Percentiles rank a stretch among this genome's conserved stretches.
Conservation (phyloP, 192 early-diverging fungal species). For the Backusella westeae region DNA sequence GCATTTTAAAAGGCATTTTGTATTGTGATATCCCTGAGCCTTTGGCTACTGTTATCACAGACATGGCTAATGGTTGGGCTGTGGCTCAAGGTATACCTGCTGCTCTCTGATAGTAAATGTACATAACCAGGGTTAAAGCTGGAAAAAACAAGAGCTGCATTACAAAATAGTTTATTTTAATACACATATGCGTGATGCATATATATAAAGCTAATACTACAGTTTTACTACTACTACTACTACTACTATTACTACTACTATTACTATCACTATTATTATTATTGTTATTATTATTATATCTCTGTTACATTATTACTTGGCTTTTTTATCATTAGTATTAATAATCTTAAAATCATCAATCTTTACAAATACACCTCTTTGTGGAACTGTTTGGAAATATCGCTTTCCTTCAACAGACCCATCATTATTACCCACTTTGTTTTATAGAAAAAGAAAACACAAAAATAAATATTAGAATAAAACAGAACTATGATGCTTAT, state of each 20-base stretch:
- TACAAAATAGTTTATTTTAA: background rate
- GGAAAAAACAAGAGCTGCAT: background rate
- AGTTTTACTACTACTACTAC: no score
- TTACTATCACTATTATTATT: background rate
- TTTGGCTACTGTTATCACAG: background rate
- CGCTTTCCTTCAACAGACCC: slow-evolving; percentile 29
- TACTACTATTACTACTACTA: no score
- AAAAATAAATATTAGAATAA: background rate
- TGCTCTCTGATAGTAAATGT: background rate
- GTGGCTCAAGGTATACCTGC: background rate
- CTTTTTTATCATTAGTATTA: background rate
- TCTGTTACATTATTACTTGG: background rate
- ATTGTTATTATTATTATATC: background rate
- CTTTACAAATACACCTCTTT: slow-evolving; percentile 29
- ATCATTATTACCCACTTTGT: slow-evolving; percentile 26
- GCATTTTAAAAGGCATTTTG: background rate
- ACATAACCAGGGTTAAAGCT: background rate
- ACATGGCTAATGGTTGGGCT: slow-evolving; percentile 3
- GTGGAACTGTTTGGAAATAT: slow-evolving; percentile 28
- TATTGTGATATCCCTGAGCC: slow-evolving; percentile 5
- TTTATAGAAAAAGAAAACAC: background rate
- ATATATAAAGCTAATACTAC: background rate
- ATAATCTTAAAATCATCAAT: slow-evolving; percentile 23
- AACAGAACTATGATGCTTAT: background rate
- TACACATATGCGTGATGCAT: background rate